A percentile compares a stretch with the other conserved stretches of the same genome.
Evolutionary conservation across 2,329 filamentous ascomycete genomes (phyloP).

Genomic region (Stagonosporopsis rhizophila): DNA sequence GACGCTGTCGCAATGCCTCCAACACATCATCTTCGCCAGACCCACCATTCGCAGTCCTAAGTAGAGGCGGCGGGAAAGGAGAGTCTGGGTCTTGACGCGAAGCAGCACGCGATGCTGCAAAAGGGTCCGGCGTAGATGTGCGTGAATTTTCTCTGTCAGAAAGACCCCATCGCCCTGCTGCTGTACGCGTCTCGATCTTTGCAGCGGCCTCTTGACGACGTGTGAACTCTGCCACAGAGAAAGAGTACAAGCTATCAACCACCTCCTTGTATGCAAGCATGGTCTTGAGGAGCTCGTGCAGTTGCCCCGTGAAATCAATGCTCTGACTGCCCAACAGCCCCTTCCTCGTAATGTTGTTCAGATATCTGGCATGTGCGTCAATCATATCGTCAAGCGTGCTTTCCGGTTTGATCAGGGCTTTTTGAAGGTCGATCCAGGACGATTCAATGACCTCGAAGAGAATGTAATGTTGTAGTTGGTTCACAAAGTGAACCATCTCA

Average conservation of each 20-base stretch:
- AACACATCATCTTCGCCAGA: constrained; percentile 69
- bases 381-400: constrained; percentile 96
- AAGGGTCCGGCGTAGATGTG: constrained; percentile 23
- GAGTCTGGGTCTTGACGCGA: constrained; percentile 47
- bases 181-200: constrained; percentile 70
- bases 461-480: constrained; percentile 97
- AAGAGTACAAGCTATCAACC: constrained; percentile 92
- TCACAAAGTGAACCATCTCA: constrained; percentile 98
- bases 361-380: constrained; percentile 85
- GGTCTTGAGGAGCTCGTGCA: constrained; percentile 88
- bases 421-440: constrained; percentile 90
- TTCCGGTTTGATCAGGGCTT: constrained; percentile 80
- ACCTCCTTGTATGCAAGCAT: constrained; percentile 95
- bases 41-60: constrained; percentile 44
- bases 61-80: constrained; percentile 53
- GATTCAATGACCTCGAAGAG: constrained; percentile 98
- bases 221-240: constrained; percentile 93
- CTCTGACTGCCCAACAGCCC: constrained; percentile 80
- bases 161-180: constrained; percentile 69
- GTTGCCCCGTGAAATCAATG: constrained; percentile 82
- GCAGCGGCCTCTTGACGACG: constrained; percentile 84
- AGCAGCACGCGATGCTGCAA: constrained; percentile 26
- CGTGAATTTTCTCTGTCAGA: constrained; percentile 58
- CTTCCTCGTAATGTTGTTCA: constrained; percentile 94
- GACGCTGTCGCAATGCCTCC: constrained; percentile 74